phyloP scores from a whole-genome alignment of 1,284 basidiomycete species.

The Rhizopogon parksii region DNA sequence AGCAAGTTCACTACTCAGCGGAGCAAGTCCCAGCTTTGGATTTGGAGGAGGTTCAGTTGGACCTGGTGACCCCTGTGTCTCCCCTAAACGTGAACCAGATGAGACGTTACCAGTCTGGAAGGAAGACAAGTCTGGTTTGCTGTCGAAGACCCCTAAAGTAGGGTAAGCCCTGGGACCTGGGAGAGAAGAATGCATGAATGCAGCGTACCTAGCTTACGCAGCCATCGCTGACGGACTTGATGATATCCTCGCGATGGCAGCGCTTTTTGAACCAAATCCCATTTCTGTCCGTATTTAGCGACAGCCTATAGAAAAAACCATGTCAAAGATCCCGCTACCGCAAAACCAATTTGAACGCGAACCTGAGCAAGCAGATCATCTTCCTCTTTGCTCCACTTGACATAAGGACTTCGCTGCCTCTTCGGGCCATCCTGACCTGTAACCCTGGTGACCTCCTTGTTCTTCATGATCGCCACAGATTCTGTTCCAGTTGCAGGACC shows the following conservation, averaged over 20 bases:
- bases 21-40: conserved; percentile 29
- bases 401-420: conserved; percentile 32
- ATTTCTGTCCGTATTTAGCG: conserved; percentile 35
- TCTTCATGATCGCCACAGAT: conserved; percentile 6
- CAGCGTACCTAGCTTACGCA: conserved; percentile 30
- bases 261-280: conserved; percentile 35
- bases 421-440: conserved; percentile 20
- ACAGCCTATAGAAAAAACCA: conserved; percentile 25
- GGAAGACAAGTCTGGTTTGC: conserved; percentile 29
- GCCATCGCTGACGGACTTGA: conserved; percentile 35
- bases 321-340: background rate
- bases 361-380: conserved; percentile 34
- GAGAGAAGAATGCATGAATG: background rate
- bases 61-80: conserved; percentile 4
- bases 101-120: conserved; percentile 25
- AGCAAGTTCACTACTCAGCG: conserved; percentile 28
- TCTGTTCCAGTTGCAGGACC: background rate
- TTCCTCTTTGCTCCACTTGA: conserved; percentile 35
- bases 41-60: conserved; percentile 23
- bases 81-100: conserved; percentile 13
- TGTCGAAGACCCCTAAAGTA: conserved; percentile 30
- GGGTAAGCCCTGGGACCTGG: too few species aligned
- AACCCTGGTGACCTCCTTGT: conserved; percentile 22
- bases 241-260: conserved; percentile 33
- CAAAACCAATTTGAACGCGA: conserved; percentile 1